A percentile compares a stretch with the other conserved stretches of the same genome.
Evolutionary conservation across 345 rosid species (phyloP).

Genomic region (Erodium maritimum): DNA sequence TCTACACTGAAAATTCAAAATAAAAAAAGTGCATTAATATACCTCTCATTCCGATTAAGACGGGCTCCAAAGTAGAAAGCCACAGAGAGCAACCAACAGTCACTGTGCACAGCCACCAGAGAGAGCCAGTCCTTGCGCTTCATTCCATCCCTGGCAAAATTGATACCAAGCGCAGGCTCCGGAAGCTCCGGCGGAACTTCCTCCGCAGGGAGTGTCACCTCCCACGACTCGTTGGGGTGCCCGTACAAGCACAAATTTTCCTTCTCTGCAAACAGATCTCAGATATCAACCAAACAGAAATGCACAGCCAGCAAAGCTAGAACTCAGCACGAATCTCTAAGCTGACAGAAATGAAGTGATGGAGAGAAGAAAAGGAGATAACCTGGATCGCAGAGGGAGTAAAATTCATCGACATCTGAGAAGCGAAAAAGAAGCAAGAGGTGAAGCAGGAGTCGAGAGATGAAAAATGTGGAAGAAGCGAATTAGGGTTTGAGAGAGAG

Average conservation of each 20-base stretch:
- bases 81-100: conserved; percentile 96
- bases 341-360: not conserved
- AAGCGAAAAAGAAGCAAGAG: not conserved
- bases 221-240: conserved; percentile 87
- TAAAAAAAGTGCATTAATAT: conserved; percentile 3
- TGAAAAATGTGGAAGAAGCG: not conserved
- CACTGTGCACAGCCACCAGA: conserved; percentile 87
- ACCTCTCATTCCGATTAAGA: conserved; percentile 86
- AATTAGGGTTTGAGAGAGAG: not conserved
- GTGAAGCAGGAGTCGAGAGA: conserved; percentile 2
- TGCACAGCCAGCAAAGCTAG: not conserved
- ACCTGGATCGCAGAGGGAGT: conserved; percentile 97
- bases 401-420: conserved; percentile 87
- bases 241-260: conserved; percentile 94
- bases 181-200: conserved; percentile 98
- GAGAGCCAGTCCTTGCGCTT: conserved; percentile 91
- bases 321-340: not conserved
- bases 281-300: conserved; percentile 2
- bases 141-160: conserved; percentile 96
- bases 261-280: conserved; percentile 41
- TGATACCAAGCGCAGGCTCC: conserved; percentile 94
- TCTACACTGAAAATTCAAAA: not conserved
- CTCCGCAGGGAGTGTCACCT: conserved; percentile 87
- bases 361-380: conserved; percentile 8
- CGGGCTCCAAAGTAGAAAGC: conserved; percentile 94